Evolutionary conservation across 2,329 filamentous ascomycete genomes (phyloP).

Genomic region (Endoconidiophora polonica): DNA sequence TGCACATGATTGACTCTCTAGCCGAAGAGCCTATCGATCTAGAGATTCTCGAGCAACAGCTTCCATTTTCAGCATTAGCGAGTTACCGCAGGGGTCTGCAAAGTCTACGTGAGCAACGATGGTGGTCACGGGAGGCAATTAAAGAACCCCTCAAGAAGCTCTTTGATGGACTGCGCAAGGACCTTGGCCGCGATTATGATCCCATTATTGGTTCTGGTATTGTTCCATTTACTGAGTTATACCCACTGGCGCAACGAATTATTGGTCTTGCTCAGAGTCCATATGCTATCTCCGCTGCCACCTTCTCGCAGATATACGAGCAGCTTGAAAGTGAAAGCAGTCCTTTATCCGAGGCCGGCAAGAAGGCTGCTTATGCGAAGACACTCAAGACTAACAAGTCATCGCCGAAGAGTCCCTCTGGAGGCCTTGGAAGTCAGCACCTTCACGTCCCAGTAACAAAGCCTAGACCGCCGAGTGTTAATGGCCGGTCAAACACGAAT

Average conservation of each 20-base stretch:
- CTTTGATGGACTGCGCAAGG: constrained; percentile 7
- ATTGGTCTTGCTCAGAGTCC: constrained; percentile 6
- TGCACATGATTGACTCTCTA: constrained; percentile 5
- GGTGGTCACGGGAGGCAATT: constrained; percentile 12
- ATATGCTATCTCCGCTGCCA: constrained; percentile 6
- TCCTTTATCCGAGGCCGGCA: constrained; percentile 9
- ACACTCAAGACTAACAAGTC: background rate
- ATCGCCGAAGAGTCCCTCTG: background rate
- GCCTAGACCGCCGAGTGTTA: background rate
- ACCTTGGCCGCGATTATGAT: constrained; percentile 11
- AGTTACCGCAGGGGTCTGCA: constrained; percentile 2
- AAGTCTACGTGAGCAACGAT: constrained; percentile 4
- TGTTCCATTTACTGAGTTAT: constrained; percentile 14
- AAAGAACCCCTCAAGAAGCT: constrained; percentile 12
- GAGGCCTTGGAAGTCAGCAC: background rate
- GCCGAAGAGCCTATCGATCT: constrained; percentile 15
- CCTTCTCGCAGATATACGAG: constrained; percentile 5
- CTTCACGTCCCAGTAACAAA: constrained; percentile 6
- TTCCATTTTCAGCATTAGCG: constrained; percentile 9
- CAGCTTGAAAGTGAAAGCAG: constrained; percentile 2
- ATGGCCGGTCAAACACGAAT: too few species aligned
- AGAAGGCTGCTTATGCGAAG: constrained; percentile 6
- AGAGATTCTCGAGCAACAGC: constrained; percentile 18
- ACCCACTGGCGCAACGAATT: constrained; percentile 10
- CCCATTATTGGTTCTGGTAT: constrained; percentile 19